Base-by-base conservation (phyloP, 805 yeast genomes). In the Pichia pseudocactophila region DNA sequence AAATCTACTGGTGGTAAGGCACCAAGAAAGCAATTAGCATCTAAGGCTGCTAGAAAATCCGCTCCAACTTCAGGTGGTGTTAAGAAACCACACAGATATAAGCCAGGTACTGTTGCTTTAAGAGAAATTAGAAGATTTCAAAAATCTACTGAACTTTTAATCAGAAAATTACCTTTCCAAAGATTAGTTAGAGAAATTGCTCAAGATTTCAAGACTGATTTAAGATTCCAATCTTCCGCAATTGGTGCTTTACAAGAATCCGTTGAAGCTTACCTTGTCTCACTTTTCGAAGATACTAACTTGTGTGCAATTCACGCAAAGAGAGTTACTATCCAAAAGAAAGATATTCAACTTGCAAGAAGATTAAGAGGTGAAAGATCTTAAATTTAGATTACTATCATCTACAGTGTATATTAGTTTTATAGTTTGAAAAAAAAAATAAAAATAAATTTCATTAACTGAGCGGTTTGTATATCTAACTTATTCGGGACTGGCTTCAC, bases 231-330 rank as follows among this genome's bases (percentile, higher is more conserved):
- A 69, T 84, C 96, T 44, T 84, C 95, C 53, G 98, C 98, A 53
- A 83, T 90, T 54, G 89, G 95, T 71, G 98, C 98, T 55, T 74
- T 90, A 59, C 98, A 90, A 70, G 98, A 92, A 73, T 89, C 97
- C 50, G 96, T 90, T 50, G 98, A 90, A 76, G 97, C 97, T 61
- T 92, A 88, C 78, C 75, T 92, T 59, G 96, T 90, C 42, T 86
- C 96, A 48, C 71, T 90, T 61, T 92, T 90, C 57, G 97, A 90
- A 75, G 97, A 92, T 69, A 92, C 97, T 54, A 90, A 89, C 76
- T 78, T 90, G 74, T 92, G 97, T 73, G 97, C 97, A 53, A 86
- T 88, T 56, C 98, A 90, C 71, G 98, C 97, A 61, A 90, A 92
- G 81, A 83, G 98, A 73, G 97, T 90, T 57, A 90, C 98, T 53